These are phyloP conservation scores for Linum trigynum DNA, from an alignment of 345 rosid genomes.

Conservation along the genomic window DNA sequence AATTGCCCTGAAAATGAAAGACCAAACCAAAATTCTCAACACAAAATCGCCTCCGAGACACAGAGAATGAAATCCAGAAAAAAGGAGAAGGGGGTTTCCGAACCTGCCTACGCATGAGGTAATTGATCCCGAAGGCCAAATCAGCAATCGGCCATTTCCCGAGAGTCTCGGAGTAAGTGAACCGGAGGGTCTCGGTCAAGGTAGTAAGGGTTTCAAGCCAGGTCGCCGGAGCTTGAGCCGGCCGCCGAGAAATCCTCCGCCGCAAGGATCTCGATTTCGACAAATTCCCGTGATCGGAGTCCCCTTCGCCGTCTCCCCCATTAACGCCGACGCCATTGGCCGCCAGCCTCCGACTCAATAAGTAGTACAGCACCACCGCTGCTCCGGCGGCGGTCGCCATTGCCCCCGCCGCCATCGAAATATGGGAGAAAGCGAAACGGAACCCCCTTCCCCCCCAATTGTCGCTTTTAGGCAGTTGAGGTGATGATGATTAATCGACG, in stretches of 20 bases:
- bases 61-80: too few species aligned
- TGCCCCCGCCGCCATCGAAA: slow-evolving; percentile 81
- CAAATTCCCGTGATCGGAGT: background rate
- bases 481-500: background rate
- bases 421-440: background rate
- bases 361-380: slow-evolving; percentile 83
- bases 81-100: too few species aligned
- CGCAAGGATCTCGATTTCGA: slow-evolving; percentile 23
- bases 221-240: slow-evolving; percentile 81
- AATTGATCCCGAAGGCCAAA: slow-evolving; percentile 90
- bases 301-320: background rate
- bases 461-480: background rate
- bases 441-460: background rate
- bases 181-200: slow-evolving; percentile 84
- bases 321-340: slow-evolving; percentile 14
- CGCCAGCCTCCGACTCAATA: slow-evolving; percentile 42
- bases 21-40: background rate
- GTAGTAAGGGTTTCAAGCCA: slow-evolving; percentile 94
- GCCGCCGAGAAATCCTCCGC: slow-evolving; percentile 56
- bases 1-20: slow-evolving; percentile 46
- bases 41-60: too few species aligned
- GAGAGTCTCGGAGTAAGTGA: slow-evolving; percentile 90
- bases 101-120: slow-evolving; percentile 83
- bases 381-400: slow-evolving; percentile 99
- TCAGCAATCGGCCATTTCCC: slow-evolving; percentile 99